Conservation (phyloP, 352 stramenopile genomes). For the Blastocystis sp. region DNA sequence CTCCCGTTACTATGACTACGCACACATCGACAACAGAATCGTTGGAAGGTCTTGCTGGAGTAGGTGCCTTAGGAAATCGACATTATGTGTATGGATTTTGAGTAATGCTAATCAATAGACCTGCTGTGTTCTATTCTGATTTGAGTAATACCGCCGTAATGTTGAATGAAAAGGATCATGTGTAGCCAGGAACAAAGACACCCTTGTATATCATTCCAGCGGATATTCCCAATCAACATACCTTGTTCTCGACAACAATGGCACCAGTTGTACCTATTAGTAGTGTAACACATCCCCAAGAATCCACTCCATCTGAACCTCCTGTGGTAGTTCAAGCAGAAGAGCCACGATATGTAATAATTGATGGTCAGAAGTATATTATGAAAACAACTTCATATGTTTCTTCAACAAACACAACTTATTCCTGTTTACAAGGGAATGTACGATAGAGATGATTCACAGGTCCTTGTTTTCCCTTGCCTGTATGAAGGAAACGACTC, state of each 20-base stretch:
- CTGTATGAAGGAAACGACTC: slow-evolving; percentile 46
- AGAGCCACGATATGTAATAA: slow-evolving; percentile 23
- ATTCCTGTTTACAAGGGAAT: slow-evolving; percentile 63
- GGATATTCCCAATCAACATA: slow-evolving; percentile 63
- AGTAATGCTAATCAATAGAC: not conserved
- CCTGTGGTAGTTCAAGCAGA: not conserved
- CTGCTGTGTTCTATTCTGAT: slow-evolving; percentile 61
- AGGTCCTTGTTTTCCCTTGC: slow-evolving; percentile 68
- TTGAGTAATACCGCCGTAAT: not conserved
- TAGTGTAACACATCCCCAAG: not conserved
- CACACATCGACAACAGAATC: not conserved
- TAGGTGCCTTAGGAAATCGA: not conserved
- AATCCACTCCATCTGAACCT: not conserved
- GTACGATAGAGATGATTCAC: slow-evolving; percentile 68
- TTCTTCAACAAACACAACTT: slow-evolving; percentile 57
- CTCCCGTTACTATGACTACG: slow-evolving; percentile 30
- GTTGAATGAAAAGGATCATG: not conserved
- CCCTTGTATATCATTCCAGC: slow-evolving; percentile 50
- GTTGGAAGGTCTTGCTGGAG: not conserved
- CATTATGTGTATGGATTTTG: slow-evolving; percentile 26
- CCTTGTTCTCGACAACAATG: slow-evolving; percentile 42
- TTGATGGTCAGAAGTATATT: slow-evolving; percentile 42
- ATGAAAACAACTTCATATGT: not conserved
- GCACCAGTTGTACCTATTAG: slow-evolving; percentile 27
- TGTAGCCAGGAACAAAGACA: slow-evolving; percentile 36